Evolutionary conservation across 23 red algal species (phyloP), one percentile per base, ranked within the genome.

Genomic region (Gracilaria vermiculophylla): DNA sequence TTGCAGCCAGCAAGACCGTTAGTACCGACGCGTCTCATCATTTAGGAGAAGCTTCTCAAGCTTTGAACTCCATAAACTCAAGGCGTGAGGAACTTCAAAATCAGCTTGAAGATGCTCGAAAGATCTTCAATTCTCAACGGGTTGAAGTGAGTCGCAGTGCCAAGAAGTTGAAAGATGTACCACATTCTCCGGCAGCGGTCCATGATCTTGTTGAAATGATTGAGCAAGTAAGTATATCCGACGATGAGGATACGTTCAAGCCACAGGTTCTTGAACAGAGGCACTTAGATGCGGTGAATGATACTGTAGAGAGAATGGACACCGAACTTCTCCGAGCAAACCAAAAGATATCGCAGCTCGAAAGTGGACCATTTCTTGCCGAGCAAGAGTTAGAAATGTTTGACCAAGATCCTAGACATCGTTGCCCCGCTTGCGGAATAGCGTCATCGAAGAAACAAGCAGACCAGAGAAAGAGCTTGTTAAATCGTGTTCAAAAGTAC

Each of bases 371-470:
- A 40, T 60, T 88, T 25, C 55, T 88, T 28, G 84, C 84, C 1
- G 66, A 88, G 27, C 47, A 62, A 14, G 84, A 88, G 23, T 62
- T 88, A 25, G 69, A 88, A 43, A 45, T 53, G 2, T 88, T 88
- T 64, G 84, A 88, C 19, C 27, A 73, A 35, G 84, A 88, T 34
- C 83, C 84, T 19, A 76, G 60, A 35, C 84, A 88, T 32, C 40
- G 69, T 17, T 88, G 84, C 57, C 84, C 84, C 15, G 84, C 84
- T 27, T 88, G 84, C 20, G 84, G 84, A 17, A 40, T 88, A 53
- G 31, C 51, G 20, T 88, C 84, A 58, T 77, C 84, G 3, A 88
- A 88, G n/a, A 64, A 36, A 35, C 47, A 64, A 31, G 33, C 66
- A 37, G 84, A 88, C 3, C 66, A 73, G 84, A 50, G 67, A 61